These are phyloP conservation scores for Fusarium marasasianum DNA, from an alignment of 2,329 filamentous ascomycete genomes.

Conservation along the genomic window DNA sequence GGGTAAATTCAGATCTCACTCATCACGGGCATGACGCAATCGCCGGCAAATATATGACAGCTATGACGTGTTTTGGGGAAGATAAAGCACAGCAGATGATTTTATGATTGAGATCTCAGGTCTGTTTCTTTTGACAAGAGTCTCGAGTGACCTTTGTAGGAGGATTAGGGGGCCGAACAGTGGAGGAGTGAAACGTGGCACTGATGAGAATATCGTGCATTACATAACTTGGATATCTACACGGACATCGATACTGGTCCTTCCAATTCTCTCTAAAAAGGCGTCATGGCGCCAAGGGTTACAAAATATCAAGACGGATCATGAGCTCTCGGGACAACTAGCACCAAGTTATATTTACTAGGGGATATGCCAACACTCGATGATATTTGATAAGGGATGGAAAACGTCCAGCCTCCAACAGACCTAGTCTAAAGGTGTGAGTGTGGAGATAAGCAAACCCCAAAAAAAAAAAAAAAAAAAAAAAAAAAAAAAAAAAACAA, in stretches of 20 bases:
- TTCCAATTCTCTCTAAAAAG: neutral
- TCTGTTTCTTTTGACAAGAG: neutral
- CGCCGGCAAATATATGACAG: slow-evolving; percentile 1
- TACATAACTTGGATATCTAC: neutral
- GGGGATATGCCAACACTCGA: neutral
- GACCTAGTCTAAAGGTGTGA: too few relatives aligned
- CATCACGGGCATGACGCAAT: slow-evolving; percentile 35
- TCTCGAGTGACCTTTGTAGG: neutral
- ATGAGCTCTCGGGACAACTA: too few relatives aligned
- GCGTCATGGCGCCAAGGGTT: neutral
- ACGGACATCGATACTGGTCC: neutral
- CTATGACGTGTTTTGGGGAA: slow-evolving; percentile 16
- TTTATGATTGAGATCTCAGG: neutral
- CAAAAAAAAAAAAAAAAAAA: too few relatives aligned
- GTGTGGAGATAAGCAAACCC: neutral
- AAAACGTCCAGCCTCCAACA: too few relatives aligned
- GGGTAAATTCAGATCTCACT: slow-evolving; percentile 20
- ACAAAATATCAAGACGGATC: neutral
- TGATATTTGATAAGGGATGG: neutral
- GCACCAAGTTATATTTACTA: neutral
- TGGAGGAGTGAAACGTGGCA: neutral
- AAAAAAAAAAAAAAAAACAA: too few relatives aligned
- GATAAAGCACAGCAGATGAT: neutral
- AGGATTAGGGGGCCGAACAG: neutral
- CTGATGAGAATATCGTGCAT: neutral